Conservation (phyloP, 805 yeast genomes). For the Nakazawaea holstii region DNA sequence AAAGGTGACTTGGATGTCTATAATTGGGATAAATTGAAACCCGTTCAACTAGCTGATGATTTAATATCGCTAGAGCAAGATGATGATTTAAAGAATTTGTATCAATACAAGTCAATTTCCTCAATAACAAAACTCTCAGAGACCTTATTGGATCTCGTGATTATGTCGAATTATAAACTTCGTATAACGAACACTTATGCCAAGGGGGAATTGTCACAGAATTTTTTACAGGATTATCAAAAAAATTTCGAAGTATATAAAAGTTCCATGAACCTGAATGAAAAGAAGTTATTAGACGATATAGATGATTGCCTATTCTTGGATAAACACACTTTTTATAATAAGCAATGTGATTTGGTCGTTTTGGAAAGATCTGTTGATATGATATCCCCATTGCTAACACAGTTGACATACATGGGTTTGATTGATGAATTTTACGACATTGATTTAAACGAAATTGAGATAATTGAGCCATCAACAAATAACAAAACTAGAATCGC, state of each 20-base stretch:
- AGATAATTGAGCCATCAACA: constrained; percentile 12
- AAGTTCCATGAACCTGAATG: constrained; percentile 27
- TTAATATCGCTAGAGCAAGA: constrained; percentile 35
- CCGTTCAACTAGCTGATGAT: constrained; percentile 29
- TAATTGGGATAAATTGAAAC: constrained; percentile 18
- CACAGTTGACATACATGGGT: constrained; percentile 80
- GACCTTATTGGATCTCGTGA: constrained; percentile 40
- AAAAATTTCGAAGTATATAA: constrained; percentile 24
- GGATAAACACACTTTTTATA: constrained; percentile 28
- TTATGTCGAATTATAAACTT: constrained; percentile 31
- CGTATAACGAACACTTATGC: constrained; percentile 51
- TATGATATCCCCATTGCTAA: constrained; percentile 60
- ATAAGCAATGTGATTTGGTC: constrained; percentile 58
- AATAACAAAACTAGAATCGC: constrained; percentile 6
- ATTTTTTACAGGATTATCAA: constrained; percentile 39
- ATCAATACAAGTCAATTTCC: constrained; percentile 37
- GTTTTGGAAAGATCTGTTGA: constrained; percentile 79
- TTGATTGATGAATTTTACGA: constrained; percentile 68
- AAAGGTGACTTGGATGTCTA: constrained; percentile 20
- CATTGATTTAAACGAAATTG: constrained; percentile 34
- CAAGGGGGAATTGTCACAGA: constrained; percentile 53
- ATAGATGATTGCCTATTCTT: constrained; percentile 28
- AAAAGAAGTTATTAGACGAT: constrained; percentile 25
- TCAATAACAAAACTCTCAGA: constrained; percentile 44
- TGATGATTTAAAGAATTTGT: constrained; percentile 31